Evolutionary conservation across 139 green algal species (phyloP), one percentile per base, ranked within the genome.

Genomic region (Dunaliella primolecta): DNA sequence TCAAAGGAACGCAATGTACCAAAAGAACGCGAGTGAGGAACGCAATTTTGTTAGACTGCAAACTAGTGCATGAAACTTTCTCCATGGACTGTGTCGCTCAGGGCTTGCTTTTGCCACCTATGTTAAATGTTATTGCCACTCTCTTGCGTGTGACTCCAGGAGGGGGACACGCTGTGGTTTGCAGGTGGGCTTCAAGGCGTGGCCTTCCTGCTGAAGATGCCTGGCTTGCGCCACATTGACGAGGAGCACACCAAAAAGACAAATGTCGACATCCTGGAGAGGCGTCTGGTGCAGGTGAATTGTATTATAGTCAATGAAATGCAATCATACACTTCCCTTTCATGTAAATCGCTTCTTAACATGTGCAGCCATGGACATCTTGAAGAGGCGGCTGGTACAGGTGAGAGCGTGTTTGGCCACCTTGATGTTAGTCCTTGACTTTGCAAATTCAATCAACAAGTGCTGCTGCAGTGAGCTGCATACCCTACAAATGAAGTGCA

Each of bases 141-240:
- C 46, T 25, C 15, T 7, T 64, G 7, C 7, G 7, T 64, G 7
- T 64, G 46, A 27, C 84, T 93, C 27, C 38, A 94, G 81, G 81
- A 82, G 20, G 95, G 88, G 11, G 94, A 98, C 85, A 81, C 90
- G 0, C 89, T 97, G 11, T 96, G 92, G 90, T 96, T 98, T 84
- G 90, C 93, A 35, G 93, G 93, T 83, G 90, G 87, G 74, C 7
- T 88, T n/a, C 37, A 71, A 0, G 85, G 80, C 33, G 81, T 88
- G 3, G 74, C 64, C 38, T 88, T 85, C 80, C 85, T 88, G 55
- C 70, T 78, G 30, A 88, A 85, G 74, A 85, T 85, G 80, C 72
- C 80, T 21, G 80, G 80, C 0, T 80, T 88, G 38, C 33, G 70
- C 37, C 85, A 84, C 27, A 70, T 85, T 7, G 72, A 88, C 71